phyloP scores from a whole-genome alignment of 192 early-diverging fungal species.

The Podila horticola region DNA sequence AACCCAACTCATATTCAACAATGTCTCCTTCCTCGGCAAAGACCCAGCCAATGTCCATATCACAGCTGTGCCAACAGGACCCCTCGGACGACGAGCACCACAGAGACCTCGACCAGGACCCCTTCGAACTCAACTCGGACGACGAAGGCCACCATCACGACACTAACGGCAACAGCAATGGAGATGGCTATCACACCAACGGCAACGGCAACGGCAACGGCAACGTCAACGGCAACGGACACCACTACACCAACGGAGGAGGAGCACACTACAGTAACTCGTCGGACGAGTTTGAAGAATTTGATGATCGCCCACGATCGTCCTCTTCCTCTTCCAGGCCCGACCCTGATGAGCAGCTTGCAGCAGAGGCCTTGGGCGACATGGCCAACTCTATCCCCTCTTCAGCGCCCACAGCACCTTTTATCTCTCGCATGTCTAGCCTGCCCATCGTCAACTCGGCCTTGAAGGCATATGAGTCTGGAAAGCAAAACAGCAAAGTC shows the following conservation, averaged over 20 bases:
- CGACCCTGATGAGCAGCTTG: constrained; percentile 38
- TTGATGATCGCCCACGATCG: constrained; percentile 29
- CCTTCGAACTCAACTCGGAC: constrained; percentile 35
- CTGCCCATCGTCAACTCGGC: constrained; percentile 84
- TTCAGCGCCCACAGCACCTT: constrained; percentile 46
- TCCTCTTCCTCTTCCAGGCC: neutral
- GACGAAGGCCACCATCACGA: neutral
- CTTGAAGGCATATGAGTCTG: constrained; percentile 77
- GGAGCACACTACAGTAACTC: constrained; percentile 17
- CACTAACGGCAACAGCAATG: neutral
- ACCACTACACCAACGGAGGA: neutral
- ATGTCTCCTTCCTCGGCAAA: constrained; percentile 50
- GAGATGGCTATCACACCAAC: neutral
- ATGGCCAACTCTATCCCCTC: constrained; percentile 40
- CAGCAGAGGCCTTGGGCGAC: constrained; percentile 43
- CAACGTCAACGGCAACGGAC: neutral
- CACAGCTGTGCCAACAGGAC: constrained; percentile 41
- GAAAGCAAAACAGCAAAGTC: constrained; percentile 61
- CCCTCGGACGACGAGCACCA: constrained; percentile 28
- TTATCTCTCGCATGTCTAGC: constrained; percentile 82
- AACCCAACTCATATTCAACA: neutral
- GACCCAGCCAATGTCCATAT: constrained; percentile 52
- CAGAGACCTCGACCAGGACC: constrained; percentile 33
- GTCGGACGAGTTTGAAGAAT: constrained; percentile 50
- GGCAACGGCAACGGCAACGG: neutral